Percentiles rank a stretch among this genome's conserved stretches.
Evolutionary conservation across 768 basidiomycete species (phyloP).

Genomic region (Naganishia friedmannii): DNA sequence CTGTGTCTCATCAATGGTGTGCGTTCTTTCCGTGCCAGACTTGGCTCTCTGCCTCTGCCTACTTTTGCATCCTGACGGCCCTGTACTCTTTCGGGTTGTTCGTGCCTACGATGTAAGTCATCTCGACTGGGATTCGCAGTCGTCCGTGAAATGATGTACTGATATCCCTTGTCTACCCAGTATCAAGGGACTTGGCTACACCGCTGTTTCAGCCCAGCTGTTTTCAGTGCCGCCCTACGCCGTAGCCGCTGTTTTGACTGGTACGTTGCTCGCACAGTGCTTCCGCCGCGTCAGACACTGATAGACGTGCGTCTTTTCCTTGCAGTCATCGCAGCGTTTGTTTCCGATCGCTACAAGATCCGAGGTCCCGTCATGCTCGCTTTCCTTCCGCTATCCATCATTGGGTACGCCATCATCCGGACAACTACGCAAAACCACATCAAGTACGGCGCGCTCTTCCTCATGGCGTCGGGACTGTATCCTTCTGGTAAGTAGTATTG

Average conservation of each 20-base stretch:
- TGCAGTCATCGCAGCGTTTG: constrained; percentile 35
- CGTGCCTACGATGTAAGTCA: constrained; percentile 37
- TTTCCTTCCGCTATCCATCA: constrained; percentile 41
- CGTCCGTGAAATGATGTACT: not conserved
- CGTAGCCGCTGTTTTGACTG: constrained; percentile 36
- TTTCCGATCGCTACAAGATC: constrained; percentile 38
- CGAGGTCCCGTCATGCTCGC: constrained; percentile 41
- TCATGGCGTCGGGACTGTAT: constrained; percentile 40
- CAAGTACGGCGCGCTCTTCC: constrained; percentile 41
- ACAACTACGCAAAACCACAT: constrained; percentile 27
- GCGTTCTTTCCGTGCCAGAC: constrained; percentile 31
- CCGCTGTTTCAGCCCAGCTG: constrained; percentile 38
- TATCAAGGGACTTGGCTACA: constrained; percentile 39
- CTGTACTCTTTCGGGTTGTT: constrained; percentile 42
- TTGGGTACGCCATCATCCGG: constrained; percentile 39
- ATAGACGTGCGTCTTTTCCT: not conserved
- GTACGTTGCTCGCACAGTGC: not conserved
- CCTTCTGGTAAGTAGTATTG: constrained; percentile 29
- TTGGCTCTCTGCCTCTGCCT: constrained; percentile 39
- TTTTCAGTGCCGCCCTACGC: constrained; percentile 42
- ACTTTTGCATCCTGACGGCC: constrained; percentile 39
- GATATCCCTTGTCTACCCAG: not conserved
- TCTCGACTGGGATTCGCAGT: not conserved
- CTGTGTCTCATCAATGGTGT: not conserved
- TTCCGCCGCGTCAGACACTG: not conserved